These are phyloP conservation scores for Leishmania martiniquensis DNA, from an alignment of 208 protist genomes.

Conservation along the genomic window DNA sequence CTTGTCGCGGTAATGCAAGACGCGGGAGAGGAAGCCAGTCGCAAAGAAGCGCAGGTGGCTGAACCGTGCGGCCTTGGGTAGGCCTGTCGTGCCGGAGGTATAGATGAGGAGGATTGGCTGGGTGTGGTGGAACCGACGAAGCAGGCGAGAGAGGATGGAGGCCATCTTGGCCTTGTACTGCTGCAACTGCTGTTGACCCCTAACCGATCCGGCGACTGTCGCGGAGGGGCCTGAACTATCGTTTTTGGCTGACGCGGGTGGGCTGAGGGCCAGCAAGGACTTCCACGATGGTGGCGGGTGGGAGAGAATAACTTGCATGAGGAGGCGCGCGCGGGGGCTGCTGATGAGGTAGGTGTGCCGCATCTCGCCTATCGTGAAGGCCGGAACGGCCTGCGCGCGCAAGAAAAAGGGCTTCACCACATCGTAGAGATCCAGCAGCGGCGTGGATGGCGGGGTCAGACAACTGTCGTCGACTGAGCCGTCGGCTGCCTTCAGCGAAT, in stretches of 20 bases:
- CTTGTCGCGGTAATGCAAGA: constrained; percentile 38
- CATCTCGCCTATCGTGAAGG: constrained; percentile 7
- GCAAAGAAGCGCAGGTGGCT: constrained; percentile 75
- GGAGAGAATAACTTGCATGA: constrained; percentile 30
- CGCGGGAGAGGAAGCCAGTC: constrained; percentile 47
- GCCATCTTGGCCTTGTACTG: constrained; percentile 25
- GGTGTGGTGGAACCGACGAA: constrained; percentile 45
- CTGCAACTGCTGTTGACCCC: constrained; percentile 20
- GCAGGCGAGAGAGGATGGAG: constrained; percentile 27
- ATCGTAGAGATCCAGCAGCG: constrained; percentile 42
- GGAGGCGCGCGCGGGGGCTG: constrained; percentile 17
- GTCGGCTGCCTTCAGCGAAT: background rate
- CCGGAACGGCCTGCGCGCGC: constrained; percentile 9
- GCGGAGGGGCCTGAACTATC: background rate
- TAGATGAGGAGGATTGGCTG: constrained; percentile 80
- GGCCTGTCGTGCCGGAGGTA: constrained; percentile 89
- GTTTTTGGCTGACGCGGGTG: background rate
- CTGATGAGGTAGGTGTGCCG: constrained; percentile 22
- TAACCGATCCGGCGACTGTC: constrained; percentile 11
- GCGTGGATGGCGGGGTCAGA: constrained; percentile 5
- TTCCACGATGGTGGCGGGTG: constrained; percentile 26
- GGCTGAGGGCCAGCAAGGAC: constrained; percentile 19
- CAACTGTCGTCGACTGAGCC: background rate
- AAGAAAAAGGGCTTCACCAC: constrained; percentile 30
- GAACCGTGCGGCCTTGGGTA: constrained; percentile 83